These are phyloP conservation scores for Pythium utonaiense DNA, from an alignment of 352 stramenopile species.

Conservation along the genomic window DNA sequence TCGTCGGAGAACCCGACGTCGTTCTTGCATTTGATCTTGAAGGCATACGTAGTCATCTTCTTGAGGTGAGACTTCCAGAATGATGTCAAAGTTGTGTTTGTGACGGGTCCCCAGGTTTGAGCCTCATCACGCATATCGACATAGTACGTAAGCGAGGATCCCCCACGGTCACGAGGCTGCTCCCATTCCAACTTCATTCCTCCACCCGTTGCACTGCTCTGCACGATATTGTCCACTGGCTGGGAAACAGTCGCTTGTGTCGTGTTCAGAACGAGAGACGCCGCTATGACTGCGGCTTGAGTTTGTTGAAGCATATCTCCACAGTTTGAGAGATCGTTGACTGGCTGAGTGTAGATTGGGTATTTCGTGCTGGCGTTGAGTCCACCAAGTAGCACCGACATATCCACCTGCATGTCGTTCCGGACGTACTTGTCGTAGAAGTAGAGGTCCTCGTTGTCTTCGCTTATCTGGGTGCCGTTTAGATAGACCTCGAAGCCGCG, in stretches of 20 bases:
- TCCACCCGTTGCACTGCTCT: conserved; percentile 42
- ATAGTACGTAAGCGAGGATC: conserved; percentile 40
- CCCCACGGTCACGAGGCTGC: conserved; percentile 39
- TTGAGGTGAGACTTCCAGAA: conserved; percentile 56
- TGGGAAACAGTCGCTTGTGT: conserved; percentile 17
- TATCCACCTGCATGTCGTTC: conserved; percentile 23
- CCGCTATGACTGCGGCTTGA: too few species aligned
- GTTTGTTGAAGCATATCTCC: too few species aligned
- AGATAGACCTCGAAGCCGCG: conserved; percentile 21
- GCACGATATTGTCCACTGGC: conserved; percentile 27
- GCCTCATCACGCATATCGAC: conserved; percentile 42
- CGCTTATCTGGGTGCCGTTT: conserved; percentile 7
- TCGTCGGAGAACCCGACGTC: conserved; percentile 38
- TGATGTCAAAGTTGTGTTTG: conserved; percentile 35
- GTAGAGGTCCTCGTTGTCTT: conserved; percentile 1
- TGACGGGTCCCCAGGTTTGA: conserved; percentile 34
- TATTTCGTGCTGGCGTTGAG: conserved; percentile 36
- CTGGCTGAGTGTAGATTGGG: conserved; percentile 34
- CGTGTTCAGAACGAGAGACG: conserved; percentile 27
- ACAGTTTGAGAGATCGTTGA: conserved; percentile 54
- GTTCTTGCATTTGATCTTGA: conserved; percentile 48
- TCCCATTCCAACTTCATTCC: conserved; percentile 45
- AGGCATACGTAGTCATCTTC: conserved; percentile 41
- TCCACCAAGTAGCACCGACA: conserved; percentile 43
- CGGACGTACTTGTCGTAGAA: conserved; percentile 20